phyloP scores from a whole-genome alignment of 2,329 filamentous ascomycete species.

The Cercospora zeae-maydis region DNA sequence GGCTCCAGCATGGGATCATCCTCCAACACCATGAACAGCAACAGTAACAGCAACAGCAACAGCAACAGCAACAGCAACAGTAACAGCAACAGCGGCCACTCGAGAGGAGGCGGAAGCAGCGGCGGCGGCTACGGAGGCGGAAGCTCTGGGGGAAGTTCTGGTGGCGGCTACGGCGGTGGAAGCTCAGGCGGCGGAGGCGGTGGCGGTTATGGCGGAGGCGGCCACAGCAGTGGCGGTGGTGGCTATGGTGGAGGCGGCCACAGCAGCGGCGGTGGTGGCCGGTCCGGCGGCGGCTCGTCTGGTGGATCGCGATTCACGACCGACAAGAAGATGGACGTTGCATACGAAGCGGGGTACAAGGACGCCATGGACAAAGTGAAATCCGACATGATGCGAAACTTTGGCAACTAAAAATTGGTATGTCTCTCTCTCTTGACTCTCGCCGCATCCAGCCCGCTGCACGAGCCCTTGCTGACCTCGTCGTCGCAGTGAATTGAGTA shows the following conservation, averaged over 20 bases:
- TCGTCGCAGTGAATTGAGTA: conserved; percentile 1
- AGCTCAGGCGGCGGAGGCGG: neutral
- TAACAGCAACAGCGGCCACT: neutral
- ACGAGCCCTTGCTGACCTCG: neutral
- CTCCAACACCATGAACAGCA: neutral
- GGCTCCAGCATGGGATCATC: neutral
- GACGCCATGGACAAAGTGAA: conserved; percentile 23
- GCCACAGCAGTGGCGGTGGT: conserved; percentile 2
- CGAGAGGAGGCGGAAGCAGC: neutral
- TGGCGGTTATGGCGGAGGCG: conserved; percentile 5
- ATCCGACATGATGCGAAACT: conserved; percentile 20
- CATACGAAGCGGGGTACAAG: conserved; percentile 22
- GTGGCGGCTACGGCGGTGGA: conserved; percentile 6
- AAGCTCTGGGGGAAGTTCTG: neutral
- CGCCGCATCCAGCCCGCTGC: neutral
- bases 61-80: neutral
- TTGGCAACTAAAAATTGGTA: conserved; percentile 12
- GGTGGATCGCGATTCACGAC: conserved; percentile 18
- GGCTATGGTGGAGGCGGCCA: neutral
- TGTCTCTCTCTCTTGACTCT: conserved; percentile 1
- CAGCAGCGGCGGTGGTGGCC: neutral
- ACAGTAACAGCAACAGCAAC: neutral
- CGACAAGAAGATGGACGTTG: conserved; percentile 21
- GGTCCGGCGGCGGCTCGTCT: conserved; percentile 7
- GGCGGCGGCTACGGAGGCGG: conserved; percentile 7